These are phyloP conservation scores for Rhodotorula glutinis DNA, from an alignment of 1,284 basidiomycete genomes.

Conservation along the genomic window DNA sequence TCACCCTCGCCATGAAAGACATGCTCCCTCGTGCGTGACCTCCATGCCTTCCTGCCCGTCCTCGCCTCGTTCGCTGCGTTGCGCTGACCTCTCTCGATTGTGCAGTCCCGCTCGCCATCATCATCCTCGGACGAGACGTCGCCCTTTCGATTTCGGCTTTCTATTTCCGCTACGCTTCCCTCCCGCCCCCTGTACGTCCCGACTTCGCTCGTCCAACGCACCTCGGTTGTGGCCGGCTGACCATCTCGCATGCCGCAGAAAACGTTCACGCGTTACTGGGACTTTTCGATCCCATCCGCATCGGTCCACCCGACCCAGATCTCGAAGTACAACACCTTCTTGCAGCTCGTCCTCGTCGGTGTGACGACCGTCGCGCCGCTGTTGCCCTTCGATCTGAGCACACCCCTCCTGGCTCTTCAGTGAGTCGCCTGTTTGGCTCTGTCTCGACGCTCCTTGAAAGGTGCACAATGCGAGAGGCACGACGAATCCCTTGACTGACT, in stretches of 20 bases:
- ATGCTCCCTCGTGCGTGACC: conserved; percentile 75
- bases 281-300: conserved; percentile 88
- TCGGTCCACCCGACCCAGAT: conserved; percentile 59
- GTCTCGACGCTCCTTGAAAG: neutral
- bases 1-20: conserved; percentile 77
- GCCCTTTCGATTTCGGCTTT: conserved; percentile 85
- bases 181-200: conserved; percentile 73
- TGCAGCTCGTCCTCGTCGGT: conserved; percentile 89
- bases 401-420: conserved; percentile 63
- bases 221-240: neutral
- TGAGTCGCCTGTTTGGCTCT: conserved; percentile 49
- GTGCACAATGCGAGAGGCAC: no score
- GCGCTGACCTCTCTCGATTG: no score
- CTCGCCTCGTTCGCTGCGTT: no score
- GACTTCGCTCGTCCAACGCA: neutral
- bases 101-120: conserved; percentile 72
- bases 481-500: no score
- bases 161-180: conserved; percentile 84
- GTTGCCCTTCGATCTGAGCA: conserved; percentile 60
- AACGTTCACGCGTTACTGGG: conserved; percentile 88
- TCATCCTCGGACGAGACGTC: conserved; percentile 88
- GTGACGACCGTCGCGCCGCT: conserved; percentile 79
- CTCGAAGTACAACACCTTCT: conserved; percentile 78
- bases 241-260: conserved; percentile 57
- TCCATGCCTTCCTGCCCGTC: no score